These are phyloP conservation scores for Martensiomyces pterosporus DNA, from an alignment of 192 early-diverging fungal species.

Conservation along the genomic window DNA sequence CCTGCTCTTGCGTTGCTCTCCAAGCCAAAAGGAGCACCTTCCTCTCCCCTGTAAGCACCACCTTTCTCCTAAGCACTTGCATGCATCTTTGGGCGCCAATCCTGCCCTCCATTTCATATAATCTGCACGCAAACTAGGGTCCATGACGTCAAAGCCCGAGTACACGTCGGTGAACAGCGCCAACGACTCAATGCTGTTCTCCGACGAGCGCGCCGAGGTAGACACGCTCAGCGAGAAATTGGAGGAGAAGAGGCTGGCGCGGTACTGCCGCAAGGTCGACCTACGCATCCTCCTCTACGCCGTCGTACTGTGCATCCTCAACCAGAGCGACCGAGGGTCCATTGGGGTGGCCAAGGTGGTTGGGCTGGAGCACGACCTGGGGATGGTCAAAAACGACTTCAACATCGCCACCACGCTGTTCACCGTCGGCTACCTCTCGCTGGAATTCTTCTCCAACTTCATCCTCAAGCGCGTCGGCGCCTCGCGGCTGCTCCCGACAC, in stretches of 20 bases:
- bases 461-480: conserved; percentile 41
- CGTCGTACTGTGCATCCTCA: conserved; percentile 28
- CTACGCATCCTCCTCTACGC: conserved; percentile 33
- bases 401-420: conserved; percentile 45
- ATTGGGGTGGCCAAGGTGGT: conserved; percentile 50
- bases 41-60: too few species aligned
- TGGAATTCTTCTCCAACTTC: conserved; percentile 46
- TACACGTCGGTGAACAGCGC: conserved; percentile 5
- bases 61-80: too few species aligned
- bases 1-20: too few species aligned
- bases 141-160: not conserved
- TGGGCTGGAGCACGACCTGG: conserved; percentile 42
- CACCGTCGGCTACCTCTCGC: conserved; percentile 36
- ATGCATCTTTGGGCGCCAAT: too few species aligned
- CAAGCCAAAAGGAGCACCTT: too few species aligned
- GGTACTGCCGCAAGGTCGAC: conserved; percentile 43
- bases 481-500: conserved; percentile 32
- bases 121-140: not conserved
- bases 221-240: not conserved
- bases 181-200: not conserved
- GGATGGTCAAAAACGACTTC: conserved; percentile 41
- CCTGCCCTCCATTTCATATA: not conserved
- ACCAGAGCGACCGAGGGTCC: conserved; percentile 43
- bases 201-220: not conserved
- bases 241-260: conserved; percentile 5